A percentile compares a stretch with the other conserved stretches of the same genome.
Conservation (phyloP, 768 basidiomycete species). For the Flagelloscypha sp. region DNA sequence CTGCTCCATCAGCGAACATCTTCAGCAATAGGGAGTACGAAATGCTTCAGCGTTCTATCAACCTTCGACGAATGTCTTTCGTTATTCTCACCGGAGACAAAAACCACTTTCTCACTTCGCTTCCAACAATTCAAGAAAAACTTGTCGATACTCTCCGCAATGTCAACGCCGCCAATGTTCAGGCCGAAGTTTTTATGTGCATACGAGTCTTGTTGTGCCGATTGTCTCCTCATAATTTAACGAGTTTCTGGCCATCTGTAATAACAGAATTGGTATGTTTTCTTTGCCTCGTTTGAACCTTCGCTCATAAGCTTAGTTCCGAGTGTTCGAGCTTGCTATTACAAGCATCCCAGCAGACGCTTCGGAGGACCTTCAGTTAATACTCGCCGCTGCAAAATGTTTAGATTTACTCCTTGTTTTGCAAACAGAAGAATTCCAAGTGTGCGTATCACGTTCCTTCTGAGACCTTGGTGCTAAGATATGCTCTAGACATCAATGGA, state of each 20-base stretch:
- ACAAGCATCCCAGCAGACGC: conserved; percentile 65
- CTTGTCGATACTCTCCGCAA: conserved; percentile 87
- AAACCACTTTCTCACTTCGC: conserved; percentile 82
- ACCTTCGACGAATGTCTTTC: conserved; percentile 81
- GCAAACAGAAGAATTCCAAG: conserved; percentile 96
- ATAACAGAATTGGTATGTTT: conserved; percentile 73
- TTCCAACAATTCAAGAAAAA: conserved; percentile 95
- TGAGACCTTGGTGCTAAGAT: conserved; percentile 6
- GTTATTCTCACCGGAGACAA: conserved; percentile 81
- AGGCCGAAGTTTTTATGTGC: conserved; percentile 92
- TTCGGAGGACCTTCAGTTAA: conserved; percentile 74
- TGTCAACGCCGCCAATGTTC: conserved; percentile 72
- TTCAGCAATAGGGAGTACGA: conserved; percentile 95
- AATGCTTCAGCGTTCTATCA: conserved; percentile 78
- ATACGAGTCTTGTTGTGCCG: conserved; percentile 87
- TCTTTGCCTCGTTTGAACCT: background rate
- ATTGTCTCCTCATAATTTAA: conserved; percentile 82
- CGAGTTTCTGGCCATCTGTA: conserved; percentile 95
- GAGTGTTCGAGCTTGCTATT: conserved; percentile 81
- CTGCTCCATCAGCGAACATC: conserved; percentile 88
- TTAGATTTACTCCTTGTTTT: conserved; percentile 86
- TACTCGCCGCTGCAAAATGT: conserved; percentile 89
- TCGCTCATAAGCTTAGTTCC: conserved; percentile 46
- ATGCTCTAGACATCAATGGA: conserved; percentile 81
- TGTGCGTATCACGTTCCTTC: conserved; percentile 39